These are phyloP conservation scores for Talaromyces ruber DNA, from an alignment of 495 filamentous ascomycete species.

Conservation along the genomic window DNA sequence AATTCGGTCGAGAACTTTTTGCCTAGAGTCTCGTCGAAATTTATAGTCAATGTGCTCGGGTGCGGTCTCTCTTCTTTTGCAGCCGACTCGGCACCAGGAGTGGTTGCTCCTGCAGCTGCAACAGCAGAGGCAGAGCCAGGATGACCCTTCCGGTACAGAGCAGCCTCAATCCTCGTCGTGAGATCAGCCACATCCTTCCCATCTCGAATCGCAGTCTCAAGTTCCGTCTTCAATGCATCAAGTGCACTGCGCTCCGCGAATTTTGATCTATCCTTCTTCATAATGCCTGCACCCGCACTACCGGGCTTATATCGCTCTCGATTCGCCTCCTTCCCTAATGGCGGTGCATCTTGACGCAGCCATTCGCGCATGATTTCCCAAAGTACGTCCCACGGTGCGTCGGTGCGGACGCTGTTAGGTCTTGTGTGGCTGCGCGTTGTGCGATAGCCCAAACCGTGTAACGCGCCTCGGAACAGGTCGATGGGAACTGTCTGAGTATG, in stretches of 20 bases:
- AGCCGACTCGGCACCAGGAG: slow-evolving; percentile 15
- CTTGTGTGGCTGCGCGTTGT: slow-evolving; percentile 79
- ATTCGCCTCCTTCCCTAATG: slow-evolving; percentile 18
- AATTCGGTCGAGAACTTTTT: slow-evolving; percentile 42
- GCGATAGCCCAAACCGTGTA: slow-evolving; percentile 70
- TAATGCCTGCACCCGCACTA: slow-evolving; percentile 61
- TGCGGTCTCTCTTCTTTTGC: slow-evolving; percentile 14
- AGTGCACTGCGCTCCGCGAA: slow-evolving; percentile 16
- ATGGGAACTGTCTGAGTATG: slow-evolving; percentile 69
- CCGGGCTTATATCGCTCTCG: slow-evolving; percentile 33
- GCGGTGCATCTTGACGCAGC: slow-evolving; percentile 62
- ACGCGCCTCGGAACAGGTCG: slow-evolving; percentile 66
- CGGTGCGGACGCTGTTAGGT: slow-evolving; percentile 79
- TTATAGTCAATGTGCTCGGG: slow-evolving; percentile 47
- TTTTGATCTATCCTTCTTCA: slow-evolving; percentile 32
- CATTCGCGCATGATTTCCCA: slow-evolving; percentile 96
- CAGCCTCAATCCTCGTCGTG: slow-evolving; percentile 36
- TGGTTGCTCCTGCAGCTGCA: background rate
- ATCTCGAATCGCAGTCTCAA: slow-evolving; percentile 23
- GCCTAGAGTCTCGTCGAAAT: slow-evolving; percentile 77
- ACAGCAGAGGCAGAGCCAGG: background rate
- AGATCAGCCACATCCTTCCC: slow-evolving; percentile 29
- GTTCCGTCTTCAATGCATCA: slow-evolving; percentile 24
- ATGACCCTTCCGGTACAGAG: slow-evolving; percentile 31
- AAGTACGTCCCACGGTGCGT: slow-evolving; percentile 78